phyloP scores from a whole-genome alignment of 495 filamentous ascomycete species.

The Lentithecium fluviatile region DNA sequence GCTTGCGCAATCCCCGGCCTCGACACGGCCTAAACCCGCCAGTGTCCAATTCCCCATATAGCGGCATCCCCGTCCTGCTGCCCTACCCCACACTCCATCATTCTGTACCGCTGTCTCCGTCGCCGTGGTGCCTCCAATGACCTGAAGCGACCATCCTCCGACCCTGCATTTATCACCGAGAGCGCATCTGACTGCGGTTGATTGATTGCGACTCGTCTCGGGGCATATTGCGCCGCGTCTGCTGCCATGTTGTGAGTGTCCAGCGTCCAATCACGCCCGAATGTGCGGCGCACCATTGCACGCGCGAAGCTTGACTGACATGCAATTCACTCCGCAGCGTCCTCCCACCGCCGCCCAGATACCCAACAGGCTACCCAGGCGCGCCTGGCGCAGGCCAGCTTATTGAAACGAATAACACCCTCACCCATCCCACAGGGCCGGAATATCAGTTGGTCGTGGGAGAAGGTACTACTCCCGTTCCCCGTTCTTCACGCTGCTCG shows the following conservation, averaged over 20 bases:
- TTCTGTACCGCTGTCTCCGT: background rate
- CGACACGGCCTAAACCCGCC: too few species aligned
- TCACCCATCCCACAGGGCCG: constrained; percentile 74
- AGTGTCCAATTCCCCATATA: background rate
- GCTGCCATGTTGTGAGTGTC: constrained; percentile 35
- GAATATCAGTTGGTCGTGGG: constrained; percentile 84
- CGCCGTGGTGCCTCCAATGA: constrained; percentile 8
- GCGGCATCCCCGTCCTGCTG: constrained; percentile 1
- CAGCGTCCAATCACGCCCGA: constrained; percentile 18
- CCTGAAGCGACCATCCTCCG: background rate
- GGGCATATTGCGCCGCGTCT: constrained; percentile 25
- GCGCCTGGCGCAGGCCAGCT: constrained; percentile 65
- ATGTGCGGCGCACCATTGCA: constrained; percentile 12
- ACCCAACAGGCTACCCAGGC: constrained; percentile 68
- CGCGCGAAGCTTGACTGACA: constrained; percentile 18
- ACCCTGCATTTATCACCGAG: constrained; percentile 15
- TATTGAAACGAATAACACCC: constrained; percentile 87
- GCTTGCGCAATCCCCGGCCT: too few species aligned
- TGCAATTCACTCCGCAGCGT: constrained; percentile 52
- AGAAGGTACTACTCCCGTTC: constrained; percentile 62
- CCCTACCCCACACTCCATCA: background rate
- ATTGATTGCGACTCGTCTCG: constrained; percentile 20
- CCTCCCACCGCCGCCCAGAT: constrained; percentile 80
- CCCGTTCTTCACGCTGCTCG: constrained; percentile 6
- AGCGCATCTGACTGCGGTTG: background rate